Evolutionary conservation across 495 filamentous ascomycete species (phyloP).

Genomic region (Saxispiralis lemnorum): DNA sequence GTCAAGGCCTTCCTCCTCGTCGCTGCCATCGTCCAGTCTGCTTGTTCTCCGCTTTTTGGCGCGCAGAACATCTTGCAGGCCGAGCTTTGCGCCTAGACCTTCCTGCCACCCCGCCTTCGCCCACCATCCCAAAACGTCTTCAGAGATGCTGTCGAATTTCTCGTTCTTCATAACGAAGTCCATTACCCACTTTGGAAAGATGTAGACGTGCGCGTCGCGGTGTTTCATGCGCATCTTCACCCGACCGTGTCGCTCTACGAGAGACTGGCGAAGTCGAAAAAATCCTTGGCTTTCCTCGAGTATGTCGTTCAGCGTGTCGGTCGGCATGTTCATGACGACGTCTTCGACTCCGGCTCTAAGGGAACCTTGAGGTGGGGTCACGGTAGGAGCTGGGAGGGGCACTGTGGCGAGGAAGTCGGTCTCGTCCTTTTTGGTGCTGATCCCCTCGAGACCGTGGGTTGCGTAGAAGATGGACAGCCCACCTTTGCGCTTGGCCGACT

Average conservation of each 20-base stretch:
- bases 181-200: slow-evolving; percentile 81
- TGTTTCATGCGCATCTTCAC: slow-evolving; percentile 61
- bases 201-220: slow-evolving; percentile 80
- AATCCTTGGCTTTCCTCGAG: slow-evolving; percentile 38
- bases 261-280: slow-evolving; percentile 50
- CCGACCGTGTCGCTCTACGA: slow-evolving; percentile 53
- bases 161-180: slow-evolving; percentile 65
- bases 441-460: slow-evolving; percentile 48
- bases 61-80: slow-evolving; percentile 46
- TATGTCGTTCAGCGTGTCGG: slow-evolving; percentile 67
- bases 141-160: slow-evolving; percentile 64
- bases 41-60: slow-evolving; percentile 16
- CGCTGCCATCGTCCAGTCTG: slow-evolving; percentile 9
- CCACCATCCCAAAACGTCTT: slow-evolving; percentile 91
- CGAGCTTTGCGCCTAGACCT: slow-evolving; percentile 59
- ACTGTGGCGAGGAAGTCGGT: slow-evolving; percentile 74
- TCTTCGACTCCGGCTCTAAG: slow-evolving; percentile 45
- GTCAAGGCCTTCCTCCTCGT: slow-evolving; percentile 38
- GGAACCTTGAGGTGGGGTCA: slow-evolving; percentile 40
- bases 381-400: slow-evolving; percentile 37
- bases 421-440: slow-evolving; percentile 66
- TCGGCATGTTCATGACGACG: slow-evolving; percentile 59
- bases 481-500: slow-evolving; percentile 40
- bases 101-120: slow-evolving; percentile 83
- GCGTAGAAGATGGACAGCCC: slow-evolving; percentile 79